Evolutionary conservation across 2,329 filamentous ascomycete genomes (phyloP).

Genomic region (Talaromyces sp.): DNA sequence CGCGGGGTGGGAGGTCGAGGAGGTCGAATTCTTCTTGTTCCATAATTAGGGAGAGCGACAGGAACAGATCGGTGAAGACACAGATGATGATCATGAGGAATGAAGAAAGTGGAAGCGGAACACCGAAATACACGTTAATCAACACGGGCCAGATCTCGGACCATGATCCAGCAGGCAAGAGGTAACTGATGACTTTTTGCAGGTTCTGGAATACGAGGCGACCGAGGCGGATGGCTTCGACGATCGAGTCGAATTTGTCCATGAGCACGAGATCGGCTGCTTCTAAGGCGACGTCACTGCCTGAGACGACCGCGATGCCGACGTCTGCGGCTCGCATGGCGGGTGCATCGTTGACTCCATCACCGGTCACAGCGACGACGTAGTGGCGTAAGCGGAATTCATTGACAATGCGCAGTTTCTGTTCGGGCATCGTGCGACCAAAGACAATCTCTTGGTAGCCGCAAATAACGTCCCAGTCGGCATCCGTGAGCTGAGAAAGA

Average conservation of each 20-base stretch:
- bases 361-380: conserved; percentile 41
- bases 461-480: conserved; percentile 66
- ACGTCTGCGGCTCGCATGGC: conserved; percentile 33
- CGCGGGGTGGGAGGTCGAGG: conserved; percentile 49
- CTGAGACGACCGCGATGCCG: conserved; percentile 35
- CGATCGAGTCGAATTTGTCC: conserved; percentile 34
- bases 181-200: conserved; percentile 39
- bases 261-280: conserved; percentile 39
- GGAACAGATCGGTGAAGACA: conserved; percentile 55
- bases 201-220: conserved; percentile 36
- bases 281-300: conserved; percentile 42
- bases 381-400: conserved; percentile 37
- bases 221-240: conserved; percentile 32
- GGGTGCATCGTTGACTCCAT: conserved; percentile 37
- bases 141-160: conserved; percentile 58
- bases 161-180: conserved; percentile 53
- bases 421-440: conserved; percentile 42
- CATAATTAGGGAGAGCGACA: conserved; percentile 53
- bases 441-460: conserved; percentile 52
- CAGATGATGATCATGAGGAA: conserved; percentile 60
- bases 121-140: conserved; percentile 55
- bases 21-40: conserved; percentile 56
- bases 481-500: conserved; percentile 60
- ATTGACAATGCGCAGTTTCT: conserved; percentile 44
- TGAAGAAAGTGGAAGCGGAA: conserved; percentile 50